Conservation (phyloP, 2,329 filamentous ascomycete species). For the Exophiala sideris region DNA sequence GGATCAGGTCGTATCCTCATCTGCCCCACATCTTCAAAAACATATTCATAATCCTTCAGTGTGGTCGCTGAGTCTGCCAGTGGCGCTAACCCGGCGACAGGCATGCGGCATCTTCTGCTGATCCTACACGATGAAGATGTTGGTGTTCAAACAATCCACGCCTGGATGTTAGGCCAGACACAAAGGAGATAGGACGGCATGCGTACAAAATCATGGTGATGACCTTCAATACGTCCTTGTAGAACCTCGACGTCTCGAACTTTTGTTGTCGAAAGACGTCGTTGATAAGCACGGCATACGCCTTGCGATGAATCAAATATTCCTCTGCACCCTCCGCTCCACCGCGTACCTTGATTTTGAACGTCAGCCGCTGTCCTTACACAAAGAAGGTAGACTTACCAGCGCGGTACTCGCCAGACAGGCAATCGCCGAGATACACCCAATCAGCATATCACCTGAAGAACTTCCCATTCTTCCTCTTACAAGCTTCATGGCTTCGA, state of each 20-base stretch:
- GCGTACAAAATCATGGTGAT: constrained; percentile 14
- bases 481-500: constrained; percentile 14
- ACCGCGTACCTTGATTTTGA: constrained; percentile 5
- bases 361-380: constrained; percentile 2
- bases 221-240: constrained; percentile 13
- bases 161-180: not conserved
- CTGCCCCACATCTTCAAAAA: constrained; percentile 14
- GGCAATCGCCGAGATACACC: constrained; percentile 12
- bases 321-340: constrained; percentile 11
- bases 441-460: constrained; percentile 7
- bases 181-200: not conserved
- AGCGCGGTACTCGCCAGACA: constrained; percentile 13
- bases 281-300: constrained; percentile 13
- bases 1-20: constrained; percentile 3
- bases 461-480: constrained; percentile 4
- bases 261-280: constrained; percentile 8
- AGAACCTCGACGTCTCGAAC: constrained; percentile 14
- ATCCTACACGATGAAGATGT: not conserved
- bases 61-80: constrained; percentile 1
- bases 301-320: constrained; percentile 15
- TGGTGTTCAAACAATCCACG: not conserved
- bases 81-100: constrained; percentile 9
- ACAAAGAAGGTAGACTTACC: constrained; percentile 5
- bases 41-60: constrained; percentile 9
- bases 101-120: constrained; percentile 11